Evolutionary conservation across 352 stramenopile genomes (phyloP).

Genomic region (Pythium guiyangense): DNA sequence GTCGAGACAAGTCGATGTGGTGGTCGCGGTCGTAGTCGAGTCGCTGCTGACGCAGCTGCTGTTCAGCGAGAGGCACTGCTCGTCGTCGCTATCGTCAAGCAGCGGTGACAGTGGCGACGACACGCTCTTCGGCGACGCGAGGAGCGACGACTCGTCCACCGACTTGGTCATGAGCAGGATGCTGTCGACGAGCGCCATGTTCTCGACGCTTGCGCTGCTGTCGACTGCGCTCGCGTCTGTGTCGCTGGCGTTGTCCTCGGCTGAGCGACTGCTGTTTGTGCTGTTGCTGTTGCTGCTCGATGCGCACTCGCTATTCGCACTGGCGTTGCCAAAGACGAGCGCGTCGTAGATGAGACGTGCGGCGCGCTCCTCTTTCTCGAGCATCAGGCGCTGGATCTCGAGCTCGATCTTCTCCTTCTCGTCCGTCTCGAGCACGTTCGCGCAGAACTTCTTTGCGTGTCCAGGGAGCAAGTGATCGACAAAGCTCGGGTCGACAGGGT

Average conservation of each 20-base stretch:
- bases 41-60: too few relatives aligned
- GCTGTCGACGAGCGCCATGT: constrained; percentile 68
- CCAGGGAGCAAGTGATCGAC: constrained; percentile 78
- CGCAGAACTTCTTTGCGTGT: constrained; percentile 78
- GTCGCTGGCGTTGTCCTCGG: too few relatives aligned
- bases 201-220: constrained; percentile 34
- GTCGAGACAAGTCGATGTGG: constrained; percentile 17
- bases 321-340: constrained; percentile 15
- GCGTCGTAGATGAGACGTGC: constrained; percentile 30
- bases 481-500: constrained; percentile 83
- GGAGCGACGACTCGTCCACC: constrained; percentile 46
- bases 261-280: too few relatives aligned
- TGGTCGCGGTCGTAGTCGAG: constrained; percentile 26
- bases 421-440: constrained; percentile 57
- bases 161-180: constrained; percentile 76
- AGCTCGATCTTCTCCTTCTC: constrained; percentile 81
- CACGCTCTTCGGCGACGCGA: constrained; percentile 64
- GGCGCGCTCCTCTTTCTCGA: constrained; percentile 50
- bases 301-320: not conserved
- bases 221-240: too few relatives aligned
- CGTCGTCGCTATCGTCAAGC: constrained; percentile 43
- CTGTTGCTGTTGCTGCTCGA: not conserved
- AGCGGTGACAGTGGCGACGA: constrained; percentile 40
- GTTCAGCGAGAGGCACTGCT: constrained; percentile 14
- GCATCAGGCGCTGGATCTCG: constrained; percentile 80